These are phyloP conservation scores for Aquilaria agallochum DNA, from an alignment of 441 rosid species.

Conservation along the genomic window DNA sequence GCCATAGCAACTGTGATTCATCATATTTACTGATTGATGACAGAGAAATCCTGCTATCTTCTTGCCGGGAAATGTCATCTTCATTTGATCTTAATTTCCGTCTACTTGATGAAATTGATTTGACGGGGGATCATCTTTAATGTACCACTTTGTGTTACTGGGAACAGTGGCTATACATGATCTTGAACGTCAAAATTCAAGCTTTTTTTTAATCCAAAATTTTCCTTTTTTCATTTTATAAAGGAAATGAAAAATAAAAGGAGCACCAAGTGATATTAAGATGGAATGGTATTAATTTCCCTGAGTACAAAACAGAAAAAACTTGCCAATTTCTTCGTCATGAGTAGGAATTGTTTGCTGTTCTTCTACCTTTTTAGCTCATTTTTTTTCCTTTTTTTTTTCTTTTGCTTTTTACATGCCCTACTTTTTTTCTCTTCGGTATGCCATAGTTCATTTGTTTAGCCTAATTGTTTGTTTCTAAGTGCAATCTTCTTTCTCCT, in stretches of 20 bases:
- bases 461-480: no score
- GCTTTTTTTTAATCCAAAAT: slow-evolving; percentile 11
- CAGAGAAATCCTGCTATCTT: slow-evolving; percentile 33
- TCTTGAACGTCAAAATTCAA: slow-evolving; percentile 18
- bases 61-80: slow-evolving; percentile 22
- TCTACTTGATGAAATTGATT: slow-evolving; percentile 67
- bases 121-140: slow-evolving; percentile 51
- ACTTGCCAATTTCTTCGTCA: neutral
- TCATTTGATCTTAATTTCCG: slow-evolving; percentile 90
- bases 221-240: slow-evolving; percentile 24
- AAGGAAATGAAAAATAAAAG: slow-evolving; percentile 16
- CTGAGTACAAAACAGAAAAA: slow-evolving; percentile 17
- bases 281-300: slow-evolving; percentile 33
- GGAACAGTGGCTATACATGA: slow-evolving; percentile 22
- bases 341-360: neutral
- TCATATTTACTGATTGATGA: slow-evolving; percentile 84
- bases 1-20: slow-evolving; percentile 90
- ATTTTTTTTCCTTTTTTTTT: neutral
- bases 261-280: slow-evolving; percentile 21
- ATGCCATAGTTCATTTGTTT: neutral
- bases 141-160: slow-evolving; percentile 81
- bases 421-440: no score
- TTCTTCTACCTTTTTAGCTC: neutral
- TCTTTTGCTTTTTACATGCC: no score
- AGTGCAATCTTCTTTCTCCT: no score